Evolutionary conservation across 306 rosid genomes (phyloP).

Genomic region (Cyamopsis tetragonoloba): DNA sequence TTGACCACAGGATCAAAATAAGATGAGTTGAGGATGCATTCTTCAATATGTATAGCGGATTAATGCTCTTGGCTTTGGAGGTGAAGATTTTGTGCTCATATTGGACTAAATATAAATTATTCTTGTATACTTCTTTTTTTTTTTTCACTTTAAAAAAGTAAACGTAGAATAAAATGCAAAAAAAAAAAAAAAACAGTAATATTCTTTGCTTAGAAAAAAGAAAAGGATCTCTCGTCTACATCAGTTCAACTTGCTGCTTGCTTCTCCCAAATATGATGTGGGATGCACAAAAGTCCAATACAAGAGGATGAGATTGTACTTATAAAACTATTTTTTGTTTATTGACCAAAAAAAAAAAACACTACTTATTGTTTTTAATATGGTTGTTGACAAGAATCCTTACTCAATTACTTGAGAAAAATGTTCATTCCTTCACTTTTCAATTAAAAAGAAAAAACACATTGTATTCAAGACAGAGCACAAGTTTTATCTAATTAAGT

Average conservation of each 20-base stretch:
- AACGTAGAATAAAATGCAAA: slow-evolving; percentile 21
- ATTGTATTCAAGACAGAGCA: too few relatives aligned
- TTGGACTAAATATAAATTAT: slow-evolving; percentile 23
- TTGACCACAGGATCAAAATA: slow-evolving; percentile 58
- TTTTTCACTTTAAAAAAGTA: slow-evolving; percentile 8
- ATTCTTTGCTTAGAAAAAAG: slow-evolving; percentile 34
- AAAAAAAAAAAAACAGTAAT: neutral
- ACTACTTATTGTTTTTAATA: slow-evolving; percentile 3
- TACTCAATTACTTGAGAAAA: neutral
- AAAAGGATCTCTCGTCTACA: neutral
- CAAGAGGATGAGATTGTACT: slow-evolving; percentile 26
- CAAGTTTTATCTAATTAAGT: too few relatives aligned
- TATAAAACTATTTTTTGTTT: slow-evolving; percentile 10
- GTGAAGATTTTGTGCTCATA: slow-evolving; percentile 23
- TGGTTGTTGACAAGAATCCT: slow-evolving; percentile 25
- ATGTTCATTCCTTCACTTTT: neutral
- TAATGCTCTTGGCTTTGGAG: neutral
- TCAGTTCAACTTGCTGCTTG: slow-evolving; percentile 18
- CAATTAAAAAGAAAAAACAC: slow-evolving; percentile 11
- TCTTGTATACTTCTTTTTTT: neutral
- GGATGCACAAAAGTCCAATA: slow-evolving; percentile 22
- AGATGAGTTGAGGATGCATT: slow-evolving; percentile 25
- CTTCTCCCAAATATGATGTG: slow-evolving; percentile 28
- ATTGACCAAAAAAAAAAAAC: too few relatives aligned
- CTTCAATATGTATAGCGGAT: neutral